phyloP scores from a whole-genome alignment of 371 early-diverging fungal genomes.

The Nosema bombycis region DNA sequence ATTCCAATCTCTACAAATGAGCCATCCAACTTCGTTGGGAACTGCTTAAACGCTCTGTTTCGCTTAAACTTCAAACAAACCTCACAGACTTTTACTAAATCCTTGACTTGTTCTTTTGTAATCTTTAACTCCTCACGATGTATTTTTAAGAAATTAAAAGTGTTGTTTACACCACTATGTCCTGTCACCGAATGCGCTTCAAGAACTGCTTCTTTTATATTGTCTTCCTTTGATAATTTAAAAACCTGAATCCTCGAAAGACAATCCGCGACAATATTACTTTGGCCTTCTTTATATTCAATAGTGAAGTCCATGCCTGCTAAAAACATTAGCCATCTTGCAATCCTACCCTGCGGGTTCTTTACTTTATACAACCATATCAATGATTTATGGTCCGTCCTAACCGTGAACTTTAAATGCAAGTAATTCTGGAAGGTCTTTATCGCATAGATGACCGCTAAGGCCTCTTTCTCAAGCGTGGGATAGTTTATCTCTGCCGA shows the following conservation, averaged over 20 bases:
- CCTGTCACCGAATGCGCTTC: no score
- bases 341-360: neutral
- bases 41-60: no score
- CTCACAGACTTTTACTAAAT: no score
- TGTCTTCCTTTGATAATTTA: no score
- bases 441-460: conserved; percentile 26
- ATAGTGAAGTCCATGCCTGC: conserved; percentile 28
- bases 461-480: conserved; percentile 28
- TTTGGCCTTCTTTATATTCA: conserved; percentile 17
- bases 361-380: conserved; percentile 4
- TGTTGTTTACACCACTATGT: no score
- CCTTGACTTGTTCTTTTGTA: no score
- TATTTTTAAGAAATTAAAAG: no score
- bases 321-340: neutral
- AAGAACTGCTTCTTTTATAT: no score
- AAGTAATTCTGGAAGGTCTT: conserved; percentile 6
- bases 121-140: no score
- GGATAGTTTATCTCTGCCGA: conserved; percentile 35
- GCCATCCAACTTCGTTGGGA: no score
- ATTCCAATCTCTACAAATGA: conserved; percentile 59
- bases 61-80: no score
- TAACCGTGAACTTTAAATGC: conserved; percentile 5
- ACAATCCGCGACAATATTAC: neutral
- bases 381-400: conserved; percentile 33
- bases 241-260: no score